These are phyloP conservation scores for Ophiostoma montium DNA, from an alignment of 2,329 filamentous ascomycete genomes.

Conservation along the genomic window DNA sequence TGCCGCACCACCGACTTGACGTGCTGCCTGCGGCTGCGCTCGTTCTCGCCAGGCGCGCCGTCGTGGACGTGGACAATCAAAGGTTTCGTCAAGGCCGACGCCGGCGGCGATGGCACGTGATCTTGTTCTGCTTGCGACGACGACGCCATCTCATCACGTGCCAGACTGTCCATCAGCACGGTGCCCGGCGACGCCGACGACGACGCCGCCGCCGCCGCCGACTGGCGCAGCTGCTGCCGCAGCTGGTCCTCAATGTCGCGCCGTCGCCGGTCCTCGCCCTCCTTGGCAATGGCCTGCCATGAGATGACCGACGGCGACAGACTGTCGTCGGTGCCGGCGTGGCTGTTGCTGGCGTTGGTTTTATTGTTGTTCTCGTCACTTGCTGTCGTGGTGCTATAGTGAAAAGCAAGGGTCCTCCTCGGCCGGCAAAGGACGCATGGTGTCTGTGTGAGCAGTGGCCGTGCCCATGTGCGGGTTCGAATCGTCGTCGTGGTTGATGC, in stretches of 20 bases:
- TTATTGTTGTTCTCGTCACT: no score
- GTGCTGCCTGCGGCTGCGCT: slow-evolving; percentile 13
- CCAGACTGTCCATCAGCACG: slow-evolving; percentile 14
- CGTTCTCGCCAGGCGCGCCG: slow-evolving; percentile 13
- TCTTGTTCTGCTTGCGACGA: no score
- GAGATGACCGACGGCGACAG: slow-evolving; percentile 1
- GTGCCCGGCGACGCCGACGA: slow-evolving; percentile 8
- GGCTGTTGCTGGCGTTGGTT: not conserved
- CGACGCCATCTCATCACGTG: no score
- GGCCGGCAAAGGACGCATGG: not conserved
- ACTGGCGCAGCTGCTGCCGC: not conserved
- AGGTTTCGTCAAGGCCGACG: slow-evolving; percentile 19
- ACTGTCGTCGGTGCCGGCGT: not conserved
- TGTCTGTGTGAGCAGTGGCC: not conserved
- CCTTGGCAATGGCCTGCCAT: slow-evolving; percentile 3
- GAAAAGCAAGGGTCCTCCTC: not conserved
- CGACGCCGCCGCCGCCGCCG: not conserved
- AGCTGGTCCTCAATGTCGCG: not conserved
- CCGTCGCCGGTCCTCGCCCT: not conserved
- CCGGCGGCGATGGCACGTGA: no score
- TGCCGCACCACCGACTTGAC: slow-evolving; percentile 22
- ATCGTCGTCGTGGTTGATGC: not conserved
- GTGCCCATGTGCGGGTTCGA: not conserved
- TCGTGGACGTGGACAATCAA: slow-evolving; percentile 13
- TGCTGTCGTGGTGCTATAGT: slow-evolving; percentile 1